A percentile compares a stretch with the other conserved stretches of the same genome.
Conservation (phyloP, 2,329 filamentous ascomycete species). For the Fusarium sp. region DNA sequence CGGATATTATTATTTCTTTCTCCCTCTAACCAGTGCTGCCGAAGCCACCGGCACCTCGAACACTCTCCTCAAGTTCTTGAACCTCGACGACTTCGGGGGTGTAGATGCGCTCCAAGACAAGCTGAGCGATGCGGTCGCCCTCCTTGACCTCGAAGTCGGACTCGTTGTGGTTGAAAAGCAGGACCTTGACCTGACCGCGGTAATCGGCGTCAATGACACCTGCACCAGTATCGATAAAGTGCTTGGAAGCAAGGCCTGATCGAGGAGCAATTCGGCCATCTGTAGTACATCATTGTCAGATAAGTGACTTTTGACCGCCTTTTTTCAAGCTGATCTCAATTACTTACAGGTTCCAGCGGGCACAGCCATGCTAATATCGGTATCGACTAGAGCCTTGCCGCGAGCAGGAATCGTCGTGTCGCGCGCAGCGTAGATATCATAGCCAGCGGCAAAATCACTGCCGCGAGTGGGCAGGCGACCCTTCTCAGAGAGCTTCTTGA, state of each 20-base stretch:
- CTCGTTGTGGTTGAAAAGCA: slow-evolving; percentile 93
- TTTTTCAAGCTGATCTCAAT: not conserved
- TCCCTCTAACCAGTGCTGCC: slow-evolving; percentile 78
- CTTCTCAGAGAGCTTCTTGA: slow-evolving; percentile 87
- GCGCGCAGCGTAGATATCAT: slow-evolving; percentile 88
- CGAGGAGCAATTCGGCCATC: slow-evolving; percentile 92
- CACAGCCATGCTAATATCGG: slow-evolving; percentile 90
- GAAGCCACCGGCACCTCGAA: slow-evolving; percentile 90
- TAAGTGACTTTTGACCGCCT: slow-evolving; percentile 5
- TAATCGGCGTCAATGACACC: slow-evolving; percentile 99
- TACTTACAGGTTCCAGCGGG: slow-evolving; percentile 87
- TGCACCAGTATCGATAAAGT: slow-evolving; percentile 96
- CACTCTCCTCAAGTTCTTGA: slow-evolving; percentile 87
- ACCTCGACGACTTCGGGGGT: slow-evolving; percentile 95
- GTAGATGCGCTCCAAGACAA: slow-evolving; percentile 93
- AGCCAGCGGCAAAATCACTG: slow-evolving; percentile 90
- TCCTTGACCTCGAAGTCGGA: slow-evolving; percentile 83
- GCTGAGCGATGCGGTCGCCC: slow-evolving; percentile 92
- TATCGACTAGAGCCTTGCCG: slow-evolving; percentile 89
- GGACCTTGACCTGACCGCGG: slow-evolving; percentile 90
- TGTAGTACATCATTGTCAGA: slow-evolving; percentile 51
- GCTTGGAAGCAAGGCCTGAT: slow-evolving; percentile 90
- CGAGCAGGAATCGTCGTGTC: slow-evolving; percentile 81
- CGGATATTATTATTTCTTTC: slow-evolving; percentile 2
- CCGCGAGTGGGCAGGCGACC: slow-evolving; percentile 90